Percentiles rank a stretch among this genome's conserved stretches.
Evolutionary conservation across 2,329 filamentous ascomycete genomes (phyloP).

Genomic region (Fusarium sp.): DNA sequence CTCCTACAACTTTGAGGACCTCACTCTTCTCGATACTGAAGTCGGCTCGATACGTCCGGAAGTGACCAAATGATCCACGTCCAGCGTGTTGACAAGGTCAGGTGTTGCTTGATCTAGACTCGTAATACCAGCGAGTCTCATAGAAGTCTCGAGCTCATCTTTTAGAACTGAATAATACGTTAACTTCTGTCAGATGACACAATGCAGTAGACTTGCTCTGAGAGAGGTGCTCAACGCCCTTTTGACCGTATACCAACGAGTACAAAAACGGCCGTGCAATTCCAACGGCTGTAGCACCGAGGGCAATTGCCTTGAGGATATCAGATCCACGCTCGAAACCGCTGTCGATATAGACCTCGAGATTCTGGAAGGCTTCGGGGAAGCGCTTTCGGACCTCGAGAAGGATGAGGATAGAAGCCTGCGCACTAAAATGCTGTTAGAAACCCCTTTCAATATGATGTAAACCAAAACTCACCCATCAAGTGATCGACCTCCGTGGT

Average conservation of each 20-base stretch:
- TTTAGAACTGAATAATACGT: constrained; percentile 43
- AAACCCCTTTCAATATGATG: accelerated
- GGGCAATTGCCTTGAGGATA: constrained; percentile 65
- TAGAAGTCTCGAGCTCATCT: constrained; percentile 50
- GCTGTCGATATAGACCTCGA: constrained; percentile 67
- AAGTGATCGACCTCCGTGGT: constrained; percentile 69
- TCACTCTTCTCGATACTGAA: constrained; percentile 2
- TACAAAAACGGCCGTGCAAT: constrained; percentile 67
- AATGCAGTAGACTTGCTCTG: constrained; percentile 60
- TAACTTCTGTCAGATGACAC: not conserved
- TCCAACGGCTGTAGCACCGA: constrained; percentile 67
- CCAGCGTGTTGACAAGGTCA: constrained; percentile 51
- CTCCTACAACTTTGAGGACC: constrained; percentile 38
- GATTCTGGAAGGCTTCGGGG: constrained; percentile 62
- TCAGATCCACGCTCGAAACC: constrained; percentile 67
- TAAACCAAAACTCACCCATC: constrained; percentile 55
- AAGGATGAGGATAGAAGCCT: constrained; percentile 63
- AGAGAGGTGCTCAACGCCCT: constrained; percentile 66
- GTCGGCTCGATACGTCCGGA: constrained; percentile 32
- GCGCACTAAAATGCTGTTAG: constrained; percentile 46
- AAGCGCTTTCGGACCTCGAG: constrained; percentile 64
- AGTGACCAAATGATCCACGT: constrained; percentile 50
- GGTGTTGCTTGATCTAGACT: constrained; percentile 48
- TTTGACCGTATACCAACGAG: constrained; percentile 66
- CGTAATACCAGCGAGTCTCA: constrained; percentile 50